Evolutionary conservation across 192 early-diverging fungal species (phyloP).

Genomic region (Coemansia sp.): DNA sequence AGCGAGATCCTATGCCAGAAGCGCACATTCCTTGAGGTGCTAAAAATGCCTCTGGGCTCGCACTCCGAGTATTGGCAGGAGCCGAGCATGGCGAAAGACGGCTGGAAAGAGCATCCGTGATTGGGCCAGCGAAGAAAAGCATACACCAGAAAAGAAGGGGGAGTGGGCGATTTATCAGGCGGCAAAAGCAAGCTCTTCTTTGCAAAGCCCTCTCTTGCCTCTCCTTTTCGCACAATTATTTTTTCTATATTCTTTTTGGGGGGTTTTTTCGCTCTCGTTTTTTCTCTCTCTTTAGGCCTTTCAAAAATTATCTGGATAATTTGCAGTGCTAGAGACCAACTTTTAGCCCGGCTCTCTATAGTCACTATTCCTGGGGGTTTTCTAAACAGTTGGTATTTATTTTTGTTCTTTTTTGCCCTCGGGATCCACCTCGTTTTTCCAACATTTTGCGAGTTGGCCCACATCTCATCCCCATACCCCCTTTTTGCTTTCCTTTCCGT

Average conservation of each 20-base stretch:
- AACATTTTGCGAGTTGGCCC: not conserved
- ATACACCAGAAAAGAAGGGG: not conserved
- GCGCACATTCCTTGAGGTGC: not conserved
- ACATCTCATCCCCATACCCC: not conserved
- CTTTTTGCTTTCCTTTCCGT: not conserved
- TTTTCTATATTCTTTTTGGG: not conserved
- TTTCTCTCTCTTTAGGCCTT: not conserved
- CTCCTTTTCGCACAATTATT: not conserved
- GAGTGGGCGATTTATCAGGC: not conserved
- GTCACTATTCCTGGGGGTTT: not conserved
- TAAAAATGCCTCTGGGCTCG: not conserved
- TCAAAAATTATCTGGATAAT: conserved; percentile 2
- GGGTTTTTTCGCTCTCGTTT: not conserved
- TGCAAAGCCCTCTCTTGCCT: not conserved
- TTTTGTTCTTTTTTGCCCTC: not conserved
- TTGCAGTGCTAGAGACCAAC: not conserved
- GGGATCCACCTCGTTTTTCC: not conserved
- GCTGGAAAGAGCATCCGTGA: not conserved
- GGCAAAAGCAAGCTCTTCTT: not conserved
- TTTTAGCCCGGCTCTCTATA: not conserved
- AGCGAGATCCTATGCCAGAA: not conserved
- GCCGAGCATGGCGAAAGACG: not conserved
- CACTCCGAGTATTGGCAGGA: not conserved
- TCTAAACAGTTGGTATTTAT: not conserved
- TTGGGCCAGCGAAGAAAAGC: not conserved